These are phyloP conservation scores for Podosphaera fusca DNA, from an alignment of 2,329 filamentous ascomycete genomes.

Conservation along the genomic window DNA sequence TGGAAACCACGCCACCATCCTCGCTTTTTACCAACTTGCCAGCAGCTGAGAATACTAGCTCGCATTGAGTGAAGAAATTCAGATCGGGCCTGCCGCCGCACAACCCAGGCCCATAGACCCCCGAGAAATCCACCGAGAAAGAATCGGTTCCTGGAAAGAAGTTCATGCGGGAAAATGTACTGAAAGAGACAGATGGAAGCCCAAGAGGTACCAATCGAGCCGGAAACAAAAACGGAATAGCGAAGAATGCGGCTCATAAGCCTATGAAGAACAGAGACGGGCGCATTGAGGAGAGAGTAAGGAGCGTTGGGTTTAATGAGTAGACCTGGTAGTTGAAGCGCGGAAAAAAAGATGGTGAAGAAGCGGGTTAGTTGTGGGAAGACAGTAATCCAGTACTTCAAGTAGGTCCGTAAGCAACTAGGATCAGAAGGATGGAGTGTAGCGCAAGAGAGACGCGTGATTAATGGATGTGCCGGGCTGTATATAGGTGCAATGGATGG, in stretches of 20 bases:
- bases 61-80: slow-evolving; percentile 63
- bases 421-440: slow-evolving; percentile 72
- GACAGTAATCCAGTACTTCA: slow-evolving; percentile 67
- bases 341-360: slow-evolving; percentile 49
- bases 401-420: slow-evolving; percentile 66
- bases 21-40: slow-evolving; percentile 84
- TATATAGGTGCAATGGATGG: slow-evolving; percentile 52
- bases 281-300: slow-evolving; percentile 44
- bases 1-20: slow-evolving; percentile 67
- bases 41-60: slow-evolving; percentile 58
- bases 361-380: slow-evolving; percentile 61
- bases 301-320: not conserved
- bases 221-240: slow-evolving; percentile 56
- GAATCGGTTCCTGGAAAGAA: slow-evolving; percentile 66
- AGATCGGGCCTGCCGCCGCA: slow-evolving; percentile 36
- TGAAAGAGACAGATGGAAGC: slow-evolving; percentile 79
- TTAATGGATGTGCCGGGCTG: slow-evolving; percentile 65
- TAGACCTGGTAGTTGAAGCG: slow-evolving; percentile 36
- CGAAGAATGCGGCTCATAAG: slow-evolving; percentile 49
- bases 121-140: slow-evolving; percentile 73
- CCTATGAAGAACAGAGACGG: slow-evolving; percentile 39
- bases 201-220: slow-evolving; percentile 72
- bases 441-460: slow-evolving; percentile 68
- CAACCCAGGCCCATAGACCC: slow-evolving; percentile 65
- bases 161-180: slow-evolving; percentile 44